Percentiles rank a stretch among this genome's conserved stretches.
Evolutionary conservation across 768 basidiomycete genomes (phyloP).

Genomic region (Lanmaoa pseudosensibilis): DNA sequence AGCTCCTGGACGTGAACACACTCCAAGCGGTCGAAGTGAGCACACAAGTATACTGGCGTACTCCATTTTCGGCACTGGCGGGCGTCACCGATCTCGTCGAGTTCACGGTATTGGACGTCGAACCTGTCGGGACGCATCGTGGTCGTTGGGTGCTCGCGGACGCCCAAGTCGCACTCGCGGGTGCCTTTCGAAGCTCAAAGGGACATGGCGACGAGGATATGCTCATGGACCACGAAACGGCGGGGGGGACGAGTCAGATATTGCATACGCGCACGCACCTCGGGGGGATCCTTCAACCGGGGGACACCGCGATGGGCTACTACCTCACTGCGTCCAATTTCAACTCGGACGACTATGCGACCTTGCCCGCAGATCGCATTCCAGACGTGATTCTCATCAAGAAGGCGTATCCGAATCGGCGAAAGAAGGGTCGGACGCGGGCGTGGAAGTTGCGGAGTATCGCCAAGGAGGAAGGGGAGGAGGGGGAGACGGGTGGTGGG

Average conservation of each 20-base stretch:
- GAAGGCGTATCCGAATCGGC: constrained; percentile 91
- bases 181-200: constrained; percentile 66
- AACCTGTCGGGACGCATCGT: constrained; percentile 65
- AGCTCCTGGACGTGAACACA: constrained; percentile 87
- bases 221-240: constrained; percentile 63
- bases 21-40: constrained; percentile 82
- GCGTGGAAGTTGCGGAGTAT: constrained; percentile 91
- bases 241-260: constrained; percentile 68
- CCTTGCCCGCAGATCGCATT: constrained; percentile 61
- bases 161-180: constrained; percentile 86
- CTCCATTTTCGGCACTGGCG: constrained; percentile 83
- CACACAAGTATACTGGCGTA: constrained; percentile 84
- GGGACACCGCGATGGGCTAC: constrained; percentile 91
- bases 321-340: constrained; percentile 87
- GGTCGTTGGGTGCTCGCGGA: constrained; percentile 85
- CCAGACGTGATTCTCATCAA: constrained; percentile 93
- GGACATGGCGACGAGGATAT: constrained; percentile 44
- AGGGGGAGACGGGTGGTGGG: constrained; percentile 72
- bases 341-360: constrained; percentile 85
- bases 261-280: constrained; percentile 97
- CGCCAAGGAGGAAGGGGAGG: constrained; percentile 87
- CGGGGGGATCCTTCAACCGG: constrained; percentile 90
- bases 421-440: constrained; percentile 86
- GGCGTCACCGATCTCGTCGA: constrained; percentile 84
- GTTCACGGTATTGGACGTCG: constrained; percentile 93